phyloP scores from a whole-genome alignment of 176 grass and related monocot species.

The Aechmea fasciata region DNA sequence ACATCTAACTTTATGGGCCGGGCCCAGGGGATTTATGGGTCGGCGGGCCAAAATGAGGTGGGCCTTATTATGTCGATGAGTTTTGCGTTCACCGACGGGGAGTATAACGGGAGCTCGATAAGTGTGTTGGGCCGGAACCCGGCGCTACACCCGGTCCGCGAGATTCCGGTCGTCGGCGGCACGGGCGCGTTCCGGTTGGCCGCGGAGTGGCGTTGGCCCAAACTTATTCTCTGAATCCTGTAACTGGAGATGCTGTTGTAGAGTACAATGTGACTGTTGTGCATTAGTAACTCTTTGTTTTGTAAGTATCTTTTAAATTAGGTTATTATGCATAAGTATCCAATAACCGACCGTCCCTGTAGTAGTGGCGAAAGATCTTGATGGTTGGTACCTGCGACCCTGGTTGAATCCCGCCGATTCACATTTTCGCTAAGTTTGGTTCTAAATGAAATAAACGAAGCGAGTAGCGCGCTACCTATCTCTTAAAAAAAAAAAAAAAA shows the following conservation, averaged over 20 bases:
- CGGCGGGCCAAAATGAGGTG: conserved; percentile 20
- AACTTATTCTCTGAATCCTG: conserved; percentile 11
- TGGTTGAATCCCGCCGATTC: too few species aligned
- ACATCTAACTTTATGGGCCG: conserved; percentile 20
- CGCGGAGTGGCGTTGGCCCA: conserved; percentile 34
- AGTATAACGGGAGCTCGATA: conserved; percentile 52
- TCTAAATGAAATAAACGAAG: too few species aligned
- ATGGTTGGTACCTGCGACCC: too few species aligned
- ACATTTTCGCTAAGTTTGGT: too few species aligned
- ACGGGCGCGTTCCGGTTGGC: conserved; percentile 41
- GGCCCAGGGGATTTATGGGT: conserved; percentile 45
- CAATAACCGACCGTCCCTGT: too few species aligned
- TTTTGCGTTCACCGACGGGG: conserved; percentile 35
- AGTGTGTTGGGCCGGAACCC: conserved; percentile 43
- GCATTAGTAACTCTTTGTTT: conserved; percentile 2
- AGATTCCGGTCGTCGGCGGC: conserved; percentile 56
- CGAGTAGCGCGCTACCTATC: too few species aligned
- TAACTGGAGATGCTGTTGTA: conserved; percentile 47
- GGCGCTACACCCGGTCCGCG: conserved; percentile 18
- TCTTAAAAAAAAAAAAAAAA: too few species aligned
- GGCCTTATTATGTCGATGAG: conserved; percentile 44
- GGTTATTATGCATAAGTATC: too few species aligned
- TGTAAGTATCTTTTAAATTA: too few species aligned
- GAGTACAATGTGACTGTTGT: conserved; percentile 53
- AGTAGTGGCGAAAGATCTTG: too few species aligned